Evolutionary conservation across 1,139 yeast species (phyloP).

Genomic region (Saccharomyces pastorianus): DNA sequence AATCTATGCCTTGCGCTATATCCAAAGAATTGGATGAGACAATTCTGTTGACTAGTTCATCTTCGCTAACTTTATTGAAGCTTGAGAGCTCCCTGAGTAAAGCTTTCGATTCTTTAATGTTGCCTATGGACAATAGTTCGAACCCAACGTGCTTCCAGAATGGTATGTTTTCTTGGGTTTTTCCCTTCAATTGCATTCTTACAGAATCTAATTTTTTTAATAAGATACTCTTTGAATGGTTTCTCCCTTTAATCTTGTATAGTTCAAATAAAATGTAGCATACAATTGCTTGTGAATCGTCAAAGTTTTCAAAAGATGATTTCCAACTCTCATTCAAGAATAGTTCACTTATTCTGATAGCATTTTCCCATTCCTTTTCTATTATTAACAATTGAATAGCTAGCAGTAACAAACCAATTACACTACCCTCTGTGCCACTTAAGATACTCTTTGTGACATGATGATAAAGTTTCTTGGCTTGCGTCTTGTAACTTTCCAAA

Average conservation of each 20-base stretch:
- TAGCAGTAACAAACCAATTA: slow-evolving; percentile 21
- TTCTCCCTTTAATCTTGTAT: slow-evolving; percentile 20
- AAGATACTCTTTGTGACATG: slow-evolving; percentile 11
- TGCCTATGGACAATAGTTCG: slow-evolving; percentile 34
- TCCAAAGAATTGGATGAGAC: slow-evolving; percentile 11
- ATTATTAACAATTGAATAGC: slow-evolving; percentile 23
- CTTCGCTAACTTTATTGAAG: slow-evolving; percentile 9
- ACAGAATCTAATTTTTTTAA: slow-evolving; percentile 11
- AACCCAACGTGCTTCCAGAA: slow-evolving; percentile 45
- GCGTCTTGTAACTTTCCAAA: slow-evolving; percentile 27
- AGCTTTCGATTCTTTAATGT: slow-evolving; percentile 30
- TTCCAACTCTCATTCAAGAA: slow-evolving; percentile 14
- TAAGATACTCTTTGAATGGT: slow-evolving; percentile 14
- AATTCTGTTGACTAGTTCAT: slow-evolving; percentile 11
- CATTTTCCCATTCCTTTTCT: slow-evolving; percentile 26
- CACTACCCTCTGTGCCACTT: slow-evolving; percentile 16
- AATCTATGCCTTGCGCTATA: slow-evolving; percentile 27
- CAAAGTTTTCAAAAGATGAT: not conserved
- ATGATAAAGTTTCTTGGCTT: slow-evolving; percentile 25
- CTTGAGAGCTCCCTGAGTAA: slow-evolving; percentile 13
- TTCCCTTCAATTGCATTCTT: not conserved
- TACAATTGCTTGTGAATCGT: slow-evolving; percentile 10
- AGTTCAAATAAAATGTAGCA: slow-evolving; percentile 23
- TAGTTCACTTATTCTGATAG: slow-evolving; percentile 23
- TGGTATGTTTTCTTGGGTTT: slow-evolving; percentile 13